Evolutionary conservation across 2,329 filamentous ascomycete species (phyloP).

Genomic region (Apiospora saccharicola): DNA sequence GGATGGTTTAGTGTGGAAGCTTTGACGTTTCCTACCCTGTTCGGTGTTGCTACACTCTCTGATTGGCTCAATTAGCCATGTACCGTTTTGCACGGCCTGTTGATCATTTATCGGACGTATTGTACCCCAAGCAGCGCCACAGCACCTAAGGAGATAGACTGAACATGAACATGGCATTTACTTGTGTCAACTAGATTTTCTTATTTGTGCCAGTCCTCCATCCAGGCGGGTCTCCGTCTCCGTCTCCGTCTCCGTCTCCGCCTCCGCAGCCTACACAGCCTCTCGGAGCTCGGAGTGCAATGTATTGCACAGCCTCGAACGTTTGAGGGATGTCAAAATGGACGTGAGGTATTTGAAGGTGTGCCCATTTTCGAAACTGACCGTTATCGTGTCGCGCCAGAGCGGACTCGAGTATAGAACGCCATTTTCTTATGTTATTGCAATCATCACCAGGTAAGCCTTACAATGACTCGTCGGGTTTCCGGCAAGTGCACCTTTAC

Average conservation of each 20-base stretch:
- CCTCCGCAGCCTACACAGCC: conserved; percentile 11
- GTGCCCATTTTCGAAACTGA: neutral
- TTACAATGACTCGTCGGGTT: neutral
- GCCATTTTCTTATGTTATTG: neutral
- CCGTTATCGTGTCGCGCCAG: neutral
- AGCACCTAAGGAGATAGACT: too few species aligned
- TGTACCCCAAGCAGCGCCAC: too few species aligned
- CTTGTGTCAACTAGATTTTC: neutral
- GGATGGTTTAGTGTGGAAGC: too few species aligned
- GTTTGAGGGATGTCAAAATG: neutral
- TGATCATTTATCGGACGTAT: too few species aligned
- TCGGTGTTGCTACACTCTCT: too few species aligned
- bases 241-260: neutral
- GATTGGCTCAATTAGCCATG: too few species aligned
- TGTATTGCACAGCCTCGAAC: neutral
- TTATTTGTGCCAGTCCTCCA: neutral
- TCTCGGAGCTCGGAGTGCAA: neutral
- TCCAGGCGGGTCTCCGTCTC: neutral
- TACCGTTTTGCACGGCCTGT: too few species aligned
- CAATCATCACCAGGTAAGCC: neutral
- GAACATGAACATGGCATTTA: neutral
- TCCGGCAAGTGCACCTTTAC: neutral
- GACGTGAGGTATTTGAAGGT: neutral
- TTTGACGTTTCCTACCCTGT: too few species aligned
- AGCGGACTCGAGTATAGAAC: neutral